Percentiles rank a stretch among this genome's conserved stretches.
Evolutionary conservation across 306 rosid species (phyloP).

Genomic region (Begonia masoniana): DNA sequence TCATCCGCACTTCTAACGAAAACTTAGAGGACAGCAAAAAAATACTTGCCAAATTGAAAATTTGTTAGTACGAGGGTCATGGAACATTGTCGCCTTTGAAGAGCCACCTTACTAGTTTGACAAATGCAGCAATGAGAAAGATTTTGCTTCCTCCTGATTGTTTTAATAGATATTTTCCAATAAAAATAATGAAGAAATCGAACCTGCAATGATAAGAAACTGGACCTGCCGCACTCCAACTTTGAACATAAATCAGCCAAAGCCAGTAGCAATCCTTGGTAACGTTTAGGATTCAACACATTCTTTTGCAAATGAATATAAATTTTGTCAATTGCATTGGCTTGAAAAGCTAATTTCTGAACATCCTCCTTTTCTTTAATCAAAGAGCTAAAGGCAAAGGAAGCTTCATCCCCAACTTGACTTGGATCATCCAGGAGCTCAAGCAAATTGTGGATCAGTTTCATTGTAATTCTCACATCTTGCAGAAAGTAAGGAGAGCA

Average conservation of each 20-base stretch:
- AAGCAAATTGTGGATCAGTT: slow-evolving; percentile 70
- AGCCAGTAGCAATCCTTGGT: slow-evolving; percentile 69
- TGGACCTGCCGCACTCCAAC: slow-evolving; percentile 84
- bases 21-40: too few relatives aligned
- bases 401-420: slow-evolving; percentile 90
- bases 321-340: slow-evolving; percentile 81
- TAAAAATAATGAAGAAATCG: slow-evolving; percentile 20
- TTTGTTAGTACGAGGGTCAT: too few relatives aligned
- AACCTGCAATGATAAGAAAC: slow-evolving; percentile 72
- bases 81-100: too few relatives aligned
- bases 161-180: background rate
- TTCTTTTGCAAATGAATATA: slow-evolving; percentile 46
- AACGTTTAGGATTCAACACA: slow-evolving; percentile 43
- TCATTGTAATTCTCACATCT: slow-evolving; percentile 61
- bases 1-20: too few relatives aligned
- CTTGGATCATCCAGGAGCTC: slow-evolving; percentile 87
- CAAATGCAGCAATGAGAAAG: background rate
- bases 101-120: background rate
- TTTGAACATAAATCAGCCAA: slow-evolving; percentile 83
- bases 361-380: slow-evolving; percentile 65
- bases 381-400: slow-evolving; percentile 62
- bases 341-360: slow-evolving; percentile 87
- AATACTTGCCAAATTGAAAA: too few relatives aligned
- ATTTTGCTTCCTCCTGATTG: background rate
- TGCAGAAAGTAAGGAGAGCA: slow-evolving; percentile 58